Evolutionary conservation across 148 eudicot genomes (phyloP).

Genomic region (Dianthus caryophyllus): DNA sequence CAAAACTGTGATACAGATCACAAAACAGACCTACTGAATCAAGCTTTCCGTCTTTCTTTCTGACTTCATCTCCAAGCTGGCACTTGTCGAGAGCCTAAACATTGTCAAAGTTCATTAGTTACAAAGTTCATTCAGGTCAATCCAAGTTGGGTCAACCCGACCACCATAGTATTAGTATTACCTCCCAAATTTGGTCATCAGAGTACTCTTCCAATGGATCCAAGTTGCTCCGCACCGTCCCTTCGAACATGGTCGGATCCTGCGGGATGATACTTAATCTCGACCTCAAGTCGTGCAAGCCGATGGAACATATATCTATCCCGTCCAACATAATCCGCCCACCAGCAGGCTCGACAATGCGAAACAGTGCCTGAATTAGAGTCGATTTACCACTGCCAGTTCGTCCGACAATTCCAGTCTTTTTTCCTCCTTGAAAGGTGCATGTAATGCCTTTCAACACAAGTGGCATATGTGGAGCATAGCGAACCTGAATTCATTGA

Average conservation of each 20-base stretch:
- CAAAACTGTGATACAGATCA: not conserved
- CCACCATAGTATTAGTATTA: no score
- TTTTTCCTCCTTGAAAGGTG: conserved; percentile 57
- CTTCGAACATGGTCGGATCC: conserved; percentile 76
- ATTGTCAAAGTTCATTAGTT: no score
- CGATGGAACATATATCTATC: conserved; percentile 47
- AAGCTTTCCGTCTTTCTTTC: conserved; percentile 71
- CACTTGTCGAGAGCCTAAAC: conserved; percentile 93
- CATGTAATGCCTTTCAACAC: conserved; percentile 61
- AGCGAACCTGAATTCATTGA: conserved; percentile 42
- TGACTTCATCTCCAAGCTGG: conserved; percentile 80
- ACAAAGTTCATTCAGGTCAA: no score
- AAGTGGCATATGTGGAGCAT: conserved; percentile 69
- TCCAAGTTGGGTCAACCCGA: no score
- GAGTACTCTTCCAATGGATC: conserved; percentile 70
- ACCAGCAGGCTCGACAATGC: conserved; percentile 50
- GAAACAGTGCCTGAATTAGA: conserved; percentile 65
- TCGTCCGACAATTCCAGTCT: conserved; percentile 67
- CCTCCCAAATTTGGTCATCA: conserved; percentile 77
- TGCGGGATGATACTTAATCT: conserved; percentile 68
- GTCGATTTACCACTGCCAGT: conserved; percentile 82
- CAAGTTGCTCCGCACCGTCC: conserved; percentile 56
- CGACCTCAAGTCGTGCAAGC: conserved; percentile 61
- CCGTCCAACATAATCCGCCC: conserved; percentile 57
- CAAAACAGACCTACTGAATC: conserved; percentile 62